A percentile compares a stretch with the other conserved stretches of the same genome.
Conservation (phyloP, 306 rosid genomes). For the Potentilla sterilis region DNA sequence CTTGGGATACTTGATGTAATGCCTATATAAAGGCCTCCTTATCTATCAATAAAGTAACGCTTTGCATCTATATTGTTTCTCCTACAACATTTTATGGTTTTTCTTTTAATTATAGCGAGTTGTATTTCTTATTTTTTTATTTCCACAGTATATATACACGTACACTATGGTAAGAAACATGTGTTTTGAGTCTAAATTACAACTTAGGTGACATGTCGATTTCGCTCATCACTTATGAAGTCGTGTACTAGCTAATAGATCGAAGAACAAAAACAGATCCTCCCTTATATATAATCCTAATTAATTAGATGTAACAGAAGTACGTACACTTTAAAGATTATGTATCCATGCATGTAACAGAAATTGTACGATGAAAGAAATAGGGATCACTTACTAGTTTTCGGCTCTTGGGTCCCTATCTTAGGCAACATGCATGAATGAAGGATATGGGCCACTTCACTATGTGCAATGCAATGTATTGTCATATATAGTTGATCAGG, state of each 20-base stretch:
- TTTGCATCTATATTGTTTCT: no score
- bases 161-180: not conserved
- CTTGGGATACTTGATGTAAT: no score
- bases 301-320: not conserved
- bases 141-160: no score
- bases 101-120: not conserved
- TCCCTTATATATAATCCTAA: no score
- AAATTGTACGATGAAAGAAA: not conserved
- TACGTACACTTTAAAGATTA: not conserved
- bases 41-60: no score
- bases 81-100: no score
- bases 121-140: no score
- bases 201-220: not conserved
- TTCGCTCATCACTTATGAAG: not conserved
- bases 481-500: not conserved
- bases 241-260: not conserved
- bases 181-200: not conserved
- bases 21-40: no score
- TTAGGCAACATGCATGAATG: not conserved
- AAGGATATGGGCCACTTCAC: not conserved
- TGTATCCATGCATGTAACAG: not conserved
- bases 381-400: not conserved
- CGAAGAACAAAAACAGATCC: fast-evolving
- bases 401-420: conserved; percentile 2
- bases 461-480: not conserved